Percentiles rank a stretch among this genome's conserved stretches.
These are phyloP conservation scores for Funneliformis geosporum DNA, from an alignment of 192 early-diverging fungal genomes.

Conservation along the genomic window DNA sequence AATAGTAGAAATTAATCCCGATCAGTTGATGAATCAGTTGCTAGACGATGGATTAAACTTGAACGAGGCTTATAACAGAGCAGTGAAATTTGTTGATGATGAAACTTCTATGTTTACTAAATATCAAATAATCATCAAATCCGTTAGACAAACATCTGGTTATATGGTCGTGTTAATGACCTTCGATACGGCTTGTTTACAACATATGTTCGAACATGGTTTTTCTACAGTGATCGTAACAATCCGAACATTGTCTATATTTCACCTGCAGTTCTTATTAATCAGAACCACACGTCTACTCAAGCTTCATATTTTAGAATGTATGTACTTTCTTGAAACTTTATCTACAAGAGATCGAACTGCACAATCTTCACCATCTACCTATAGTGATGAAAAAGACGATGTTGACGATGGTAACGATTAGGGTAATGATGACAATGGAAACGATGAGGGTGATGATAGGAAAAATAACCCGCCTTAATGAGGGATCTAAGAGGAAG, in stretches of 20 bases:
- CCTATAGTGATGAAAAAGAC: background rate
- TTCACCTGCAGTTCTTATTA: conserved; percentile 30
- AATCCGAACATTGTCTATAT: conserved; percentile 15
- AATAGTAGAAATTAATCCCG: background rate
- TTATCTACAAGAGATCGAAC: conserved; percentile 11
- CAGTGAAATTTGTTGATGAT: too few relatives aligned
- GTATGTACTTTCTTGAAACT: background rate
- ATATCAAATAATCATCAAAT: too few relatives aligned
- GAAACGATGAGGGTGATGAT: background rate
- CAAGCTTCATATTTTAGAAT: conserved; percentile 13
- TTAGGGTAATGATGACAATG: background rate
- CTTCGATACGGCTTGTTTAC: too few relatives aligned
- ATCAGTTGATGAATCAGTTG: too few relatives aligned
- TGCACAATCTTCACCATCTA: background rate
- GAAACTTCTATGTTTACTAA: too few relatives aligned
- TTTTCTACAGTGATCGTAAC: conserved; percentile 3
- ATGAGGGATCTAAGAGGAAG: background rate
- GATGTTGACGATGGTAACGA: background rate
- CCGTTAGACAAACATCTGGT: too few relatives aligned
- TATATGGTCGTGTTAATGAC: too few relatives aligned
- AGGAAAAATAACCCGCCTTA: background rate
- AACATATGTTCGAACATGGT: too few relatives aligned
- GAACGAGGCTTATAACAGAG: too few relatives aligned
- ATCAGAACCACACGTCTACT: conserved; percentile 7
- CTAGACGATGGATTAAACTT: too few relatives aligned